phyloP scores from a whole-genome alignment of 768 basidiomycete species.

The Sarcomyxa edulis region DNA sequence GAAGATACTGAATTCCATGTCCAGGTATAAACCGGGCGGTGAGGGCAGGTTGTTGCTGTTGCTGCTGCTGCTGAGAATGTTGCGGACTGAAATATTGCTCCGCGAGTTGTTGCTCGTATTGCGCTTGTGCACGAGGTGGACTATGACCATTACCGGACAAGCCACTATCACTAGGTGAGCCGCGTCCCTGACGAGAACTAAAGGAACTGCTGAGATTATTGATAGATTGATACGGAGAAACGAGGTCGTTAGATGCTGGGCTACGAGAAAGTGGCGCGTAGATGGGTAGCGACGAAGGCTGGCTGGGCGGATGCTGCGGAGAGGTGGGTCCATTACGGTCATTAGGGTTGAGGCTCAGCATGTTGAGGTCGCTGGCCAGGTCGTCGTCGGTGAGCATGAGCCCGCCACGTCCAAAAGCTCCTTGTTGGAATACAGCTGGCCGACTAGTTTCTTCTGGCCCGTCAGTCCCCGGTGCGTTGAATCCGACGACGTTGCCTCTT shows the following conservation, averaged over 20 bases:
- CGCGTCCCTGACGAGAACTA: slow-evolving; percentile 43
- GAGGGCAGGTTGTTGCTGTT: slow-evolving; percentile 29
- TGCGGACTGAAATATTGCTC: slow-evolving; percentile 31
- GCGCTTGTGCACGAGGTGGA: slow-evolving; percentile 32
- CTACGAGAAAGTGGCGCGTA: slow-evolving; percentile 67
- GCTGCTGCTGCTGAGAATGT: slow-evolving; percentile 19
- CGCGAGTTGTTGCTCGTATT: slow-evolving; percentile 41
- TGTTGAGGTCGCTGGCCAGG: slow-evolving; percentile 63
- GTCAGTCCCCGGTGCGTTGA: slow-evolving; percentile 53
- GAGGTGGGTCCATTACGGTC: slow-evolving; percentile 33
- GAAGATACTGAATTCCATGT: slow-evolving; percentile 57
- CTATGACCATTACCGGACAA: slow-evolving; percentile 44
- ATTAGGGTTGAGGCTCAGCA: slow-evolving; percentile 50
- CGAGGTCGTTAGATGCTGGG: slow-evolving; percentile 48
- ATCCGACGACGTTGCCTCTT: slow-evolving; percentile 60
- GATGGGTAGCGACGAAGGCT: slow-evolving; percentile 73
- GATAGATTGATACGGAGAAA: slow-evolving; percentile 51
- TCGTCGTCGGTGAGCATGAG: slow-evolving; percentile 77
- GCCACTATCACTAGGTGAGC: slow-evolving; percentile 61
- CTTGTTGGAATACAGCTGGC: slow-evolving; percentile 22
- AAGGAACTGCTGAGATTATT: slow-evolving; percentile 50
- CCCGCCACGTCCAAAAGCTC: slow-evolving; percentile 42
- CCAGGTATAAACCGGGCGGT: slow-evolving; percentile 62
- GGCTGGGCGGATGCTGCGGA: slow-evolving; percentile 51
- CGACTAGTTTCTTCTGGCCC: slow-evolving; percentile 26